phyloP scores from a whole-genome alignment of 176 grass and related monocot species.

The Alopecurus myosuroides region DNA sequence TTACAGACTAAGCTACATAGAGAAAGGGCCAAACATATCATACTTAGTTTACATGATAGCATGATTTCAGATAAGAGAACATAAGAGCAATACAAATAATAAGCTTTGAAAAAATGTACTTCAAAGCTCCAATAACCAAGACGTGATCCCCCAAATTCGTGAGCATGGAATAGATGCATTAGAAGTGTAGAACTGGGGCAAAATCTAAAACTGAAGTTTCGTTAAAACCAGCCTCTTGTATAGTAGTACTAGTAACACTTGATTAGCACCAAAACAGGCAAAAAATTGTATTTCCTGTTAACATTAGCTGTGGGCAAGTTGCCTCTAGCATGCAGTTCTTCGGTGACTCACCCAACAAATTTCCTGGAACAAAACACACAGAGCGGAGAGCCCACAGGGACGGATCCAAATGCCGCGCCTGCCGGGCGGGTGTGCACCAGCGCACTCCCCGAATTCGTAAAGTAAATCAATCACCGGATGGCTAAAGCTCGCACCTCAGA shows the following conservation, averaged over 20 bases:
- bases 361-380: neutral
- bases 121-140: neutral
- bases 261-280: neutral
- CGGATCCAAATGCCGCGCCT: neutral
- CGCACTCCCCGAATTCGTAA: neutral
- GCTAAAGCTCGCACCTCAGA: too few species aligned
- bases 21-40: constrained; percentile 13
- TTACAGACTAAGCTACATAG: constrained; percentile 4
- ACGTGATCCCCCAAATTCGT: neutral
- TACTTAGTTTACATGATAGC: neutral
- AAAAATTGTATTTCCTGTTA: too few species aligned
- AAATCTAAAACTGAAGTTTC: neutral
- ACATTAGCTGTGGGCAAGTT: neutral
- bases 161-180: neutral
- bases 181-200: neutral
- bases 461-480: neutral
- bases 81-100: neutral
- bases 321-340: neutral
- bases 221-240: too few species aligned
- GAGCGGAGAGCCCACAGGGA: neutral
- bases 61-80: neutral
- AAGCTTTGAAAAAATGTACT: neutral
- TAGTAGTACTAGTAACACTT: neutral
- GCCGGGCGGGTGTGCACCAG: too few species aligned
- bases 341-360: neutral